A percentile compares a stretch with the other conserved stretches of the same genome.
Evolutionary conservation across 192 early-diverging fungal genomes (phyloP).

Genomic region (Coemansia furcata): DNA sequence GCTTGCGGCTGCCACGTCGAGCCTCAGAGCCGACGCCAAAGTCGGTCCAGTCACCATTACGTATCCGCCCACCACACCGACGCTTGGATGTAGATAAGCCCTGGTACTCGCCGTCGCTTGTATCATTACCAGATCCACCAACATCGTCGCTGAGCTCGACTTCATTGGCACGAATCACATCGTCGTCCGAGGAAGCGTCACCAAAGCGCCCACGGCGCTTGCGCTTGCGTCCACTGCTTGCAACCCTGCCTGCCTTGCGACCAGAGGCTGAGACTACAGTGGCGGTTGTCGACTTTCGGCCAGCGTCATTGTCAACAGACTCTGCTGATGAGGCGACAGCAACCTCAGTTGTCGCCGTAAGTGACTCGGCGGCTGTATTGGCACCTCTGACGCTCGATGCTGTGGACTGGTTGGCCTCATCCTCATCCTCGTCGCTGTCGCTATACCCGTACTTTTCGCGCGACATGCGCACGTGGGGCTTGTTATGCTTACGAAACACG

Average conservation of each 20-base stretch:
- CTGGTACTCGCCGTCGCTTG: constrained; percentile 45
- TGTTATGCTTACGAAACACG: constrained; percentile 77
- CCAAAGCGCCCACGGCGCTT: constrained; percentile 43
- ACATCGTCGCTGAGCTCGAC: constrained; percentile 51
- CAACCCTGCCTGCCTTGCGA: neutral
- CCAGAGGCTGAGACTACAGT: neutral
- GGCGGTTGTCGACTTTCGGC: neutral
- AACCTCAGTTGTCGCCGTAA: constrained; percentile 8
- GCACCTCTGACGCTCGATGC: constrained; percentile 21
- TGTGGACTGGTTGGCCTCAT: constrained; percentile 23
- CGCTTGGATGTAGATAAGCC: constrained; percentile 33
- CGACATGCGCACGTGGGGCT: constrained; percentile 59
- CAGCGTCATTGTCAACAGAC: constrained; percentile 17
- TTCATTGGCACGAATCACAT: constrained; percentile 52
- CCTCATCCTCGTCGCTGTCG: constrained; percentile 43
- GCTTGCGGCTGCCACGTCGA: constrained; percentile 18
- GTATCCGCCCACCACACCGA: constrained; percentile 15
- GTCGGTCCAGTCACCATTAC: constrained; percentile 7
- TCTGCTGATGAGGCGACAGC: constrained; percentile 22
- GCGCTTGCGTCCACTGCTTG: constrained; percentile 29
- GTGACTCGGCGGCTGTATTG: constrained; percentile 11
- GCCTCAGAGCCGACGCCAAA: neutral
- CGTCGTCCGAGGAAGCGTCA: constrained; percentile 41
- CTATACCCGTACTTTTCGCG: constrained; percentile 59
- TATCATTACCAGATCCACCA: constrained; percentile 3